Base-by-base conservation (phyloP, 768 basidiomycete genomes). In the Podaxis pistillaris region DNA sequence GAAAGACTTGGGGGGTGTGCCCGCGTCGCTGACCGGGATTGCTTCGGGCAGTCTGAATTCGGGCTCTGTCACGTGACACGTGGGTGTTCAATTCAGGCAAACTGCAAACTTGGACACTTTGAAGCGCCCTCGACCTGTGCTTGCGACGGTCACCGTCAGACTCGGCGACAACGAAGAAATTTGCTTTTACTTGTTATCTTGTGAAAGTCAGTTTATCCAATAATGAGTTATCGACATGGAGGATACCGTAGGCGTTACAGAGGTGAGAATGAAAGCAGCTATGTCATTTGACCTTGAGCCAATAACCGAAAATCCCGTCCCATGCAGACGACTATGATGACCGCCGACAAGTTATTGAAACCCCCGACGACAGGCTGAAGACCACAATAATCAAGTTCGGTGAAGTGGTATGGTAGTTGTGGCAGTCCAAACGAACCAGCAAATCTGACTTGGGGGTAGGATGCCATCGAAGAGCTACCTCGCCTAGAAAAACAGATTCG, bases 291-390 rank as follows among this genome's bases (percentile, higher is more conserved):
- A 46, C 53, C 49, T 50, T 37, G 22, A 8, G 46, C 44, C 46
- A 49, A 50, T 56, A 40, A 56, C 44, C 44, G 22, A 38, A 37
- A 56, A 17, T 36, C n/a, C 50, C 66, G 58, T 64, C 51, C 72
- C 26, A 52, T 19, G 28, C 37, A 88, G 90, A 91, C 68, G 88
- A 91, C 75, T 83, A 83, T 64, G 84, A 88, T 64, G 85, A 89
- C 75, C 82, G 85, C 44, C 83, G 88, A 38, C 83, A 90, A 62
- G 68, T 75, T 41, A 77, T 80, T 67, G 91, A 93, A 66, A 83
- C 88, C 2, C 89, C 90, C 4, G 89, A 91, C 66, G 84, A 92
- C 64, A 88, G 83, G 69, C 76, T 93, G 40, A 87, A 84, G 71
- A 79, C 76, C 54, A 75, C 83, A 47, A 87, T 94, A 65, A 76